Percentiles rank a stretch among this genome's conserved stretches.
These are phyloP conservation scores for Limnomonas spitsbergensis DNA, from an alignment of 139 green algal genomes.

Conservation along the genomic window DNA sequence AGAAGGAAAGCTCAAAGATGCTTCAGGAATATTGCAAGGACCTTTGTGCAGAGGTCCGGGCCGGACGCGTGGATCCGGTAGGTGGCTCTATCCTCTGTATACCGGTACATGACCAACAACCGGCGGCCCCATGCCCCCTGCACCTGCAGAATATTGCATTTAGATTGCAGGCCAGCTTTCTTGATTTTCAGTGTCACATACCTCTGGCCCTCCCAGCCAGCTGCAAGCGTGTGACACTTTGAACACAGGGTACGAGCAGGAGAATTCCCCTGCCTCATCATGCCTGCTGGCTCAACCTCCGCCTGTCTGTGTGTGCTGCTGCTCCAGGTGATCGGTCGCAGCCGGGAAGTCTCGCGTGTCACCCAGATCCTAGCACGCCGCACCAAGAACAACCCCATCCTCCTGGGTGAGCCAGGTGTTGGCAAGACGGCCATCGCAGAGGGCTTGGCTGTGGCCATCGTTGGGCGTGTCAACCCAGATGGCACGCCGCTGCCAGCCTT, in stretches of 20 bases:
- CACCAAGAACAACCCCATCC: constrained; percentile 95
- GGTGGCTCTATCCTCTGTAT: constrained; percentile 12
- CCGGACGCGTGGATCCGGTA: constrained; percentile 83
- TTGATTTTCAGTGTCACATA: too few relatives aligned
- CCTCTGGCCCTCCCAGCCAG: too few relatives aligned
- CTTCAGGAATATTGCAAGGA: constrained; percentile 89
- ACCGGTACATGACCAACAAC: too few relatives aligned
- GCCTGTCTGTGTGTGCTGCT: background rate
- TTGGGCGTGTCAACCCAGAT: constrained; percentile 43
- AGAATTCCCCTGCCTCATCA: too few relatives aligned
- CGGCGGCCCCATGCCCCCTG: too few relatives aligned
- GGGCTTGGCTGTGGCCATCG: constrained; percentile 86
- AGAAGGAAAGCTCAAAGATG: constrained; percentile 48
- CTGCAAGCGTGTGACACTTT: too few relatives aligned
- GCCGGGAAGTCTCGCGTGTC: constrained; percentile 47
- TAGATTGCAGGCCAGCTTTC: too few relatives aligned
- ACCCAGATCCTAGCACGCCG: constrained; percentile 86
- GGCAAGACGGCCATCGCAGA: constrained; percentile 91
- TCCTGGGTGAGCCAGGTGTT: constrained; percentile 92
- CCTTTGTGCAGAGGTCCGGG: constrained; percentile 69
- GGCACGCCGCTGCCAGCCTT: constrained; percentile 78
- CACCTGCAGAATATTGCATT: too few relatives aligned
- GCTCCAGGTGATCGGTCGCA: constrained; percentile 46
- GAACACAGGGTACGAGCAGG: too few relatives aligned
- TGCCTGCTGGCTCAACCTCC: too few relatives aligned